phyloP scores from a whole-genome alignment of 345 rosid genomes.

The Eucalyptus cloeziana region DNA sequence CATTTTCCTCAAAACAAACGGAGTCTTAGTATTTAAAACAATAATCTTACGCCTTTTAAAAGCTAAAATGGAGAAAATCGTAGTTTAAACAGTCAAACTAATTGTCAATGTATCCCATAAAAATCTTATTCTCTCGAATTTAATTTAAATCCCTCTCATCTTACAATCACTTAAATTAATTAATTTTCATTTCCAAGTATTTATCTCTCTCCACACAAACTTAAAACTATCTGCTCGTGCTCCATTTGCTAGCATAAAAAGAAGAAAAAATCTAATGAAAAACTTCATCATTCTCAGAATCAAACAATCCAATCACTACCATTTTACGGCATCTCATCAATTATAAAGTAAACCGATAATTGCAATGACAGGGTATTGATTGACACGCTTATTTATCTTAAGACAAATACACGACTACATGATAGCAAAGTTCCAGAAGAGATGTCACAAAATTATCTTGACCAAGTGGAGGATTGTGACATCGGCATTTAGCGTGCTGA shows the following conservation, averaged over 20 bases:
- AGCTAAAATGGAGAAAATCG: not conserved
- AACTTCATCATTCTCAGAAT: not conserved
- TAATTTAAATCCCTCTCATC: not conserved
- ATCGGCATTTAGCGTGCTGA: not conserved
- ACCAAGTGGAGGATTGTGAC: not conserved
- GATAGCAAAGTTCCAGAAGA: not conserved
- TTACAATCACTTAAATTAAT: not conserved
- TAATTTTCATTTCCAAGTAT: not conserved
- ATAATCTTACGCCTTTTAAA: not conserved
- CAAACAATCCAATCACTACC: not conserved
- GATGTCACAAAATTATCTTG: not conserved
- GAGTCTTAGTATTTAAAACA: not conserved
- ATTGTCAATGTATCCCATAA: not conserved
- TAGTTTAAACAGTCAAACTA: not conserved
- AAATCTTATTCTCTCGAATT: not conserved
- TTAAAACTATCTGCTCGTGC: not conserved
- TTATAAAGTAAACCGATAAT: not conserved
- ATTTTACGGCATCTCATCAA: not conserved
- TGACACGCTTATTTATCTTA: not conserved
- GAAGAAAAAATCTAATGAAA: not conserved
- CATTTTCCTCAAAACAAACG: no score
- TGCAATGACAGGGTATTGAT: not conserved
- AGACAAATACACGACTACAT: not conserved
- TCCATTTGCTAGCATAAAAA: not conserved
- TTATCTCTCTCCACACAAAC: not conserved